phyloP scores from a whole-genome alignment of 1,284 basidiomycete species.

The Marasmius tenuissimus region DNA sequence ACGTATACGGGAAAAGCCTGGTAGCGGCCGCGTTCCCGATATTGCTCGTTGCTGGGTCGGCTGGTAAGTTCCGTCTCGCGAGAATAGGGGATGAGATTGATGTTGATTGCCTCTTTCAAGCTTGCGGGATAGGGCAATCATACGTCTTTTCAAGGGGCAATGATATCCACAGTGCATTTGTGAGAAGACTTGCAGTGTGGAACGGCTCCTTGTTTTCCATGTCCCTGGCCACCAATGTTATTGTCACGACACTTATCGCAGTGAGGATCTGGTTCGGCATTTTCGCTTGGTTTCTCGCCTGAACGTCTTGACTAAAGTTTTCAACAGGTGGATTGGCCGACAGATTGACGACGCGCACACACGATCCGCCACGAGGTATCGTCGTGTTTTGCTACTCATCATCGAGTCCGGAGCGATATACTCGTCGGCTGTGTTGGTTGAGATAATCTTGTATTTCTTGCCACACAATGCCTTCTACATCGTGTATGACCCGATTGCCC shows the following conservation, averaged over 20 bases:
- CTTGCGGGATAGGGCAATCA: constrained; percentile 35
- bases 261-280: constrained; percentile 33
- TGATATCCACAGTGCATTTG: constrained; percentile 33
- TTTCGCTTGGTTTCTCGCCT: neutral
- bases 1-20: constrained; percentile 35
- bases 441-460: constrained; percentile 38
- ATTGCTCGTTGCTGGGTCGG: constrained; percentile 32
- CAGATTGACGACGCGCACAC: constrained; percentile 5
- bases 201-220: constrained; percentile 37
- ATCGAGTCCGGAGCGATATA: constrained; percentile 41
- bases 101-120: constrained; percentile 13
- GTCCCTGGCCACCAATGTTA: constrained; percentile 36
- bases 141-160: constrained; percentile 32
- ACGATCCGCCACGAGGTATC: constrained; percentile 26
- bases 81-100: neutral
- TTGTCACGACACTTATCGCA: constrained; percentile 34
- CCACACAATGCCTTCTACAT: constrained; percentile 39
- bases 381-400: constrained; percentile 31
- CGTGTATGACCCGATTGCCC: constrained; percentile 39
- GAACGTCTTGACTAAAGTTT: neutral
- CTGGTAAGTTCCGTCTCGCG: constrained; percentile 22
- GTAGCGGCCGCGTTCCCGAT: constrained; percentile 30
- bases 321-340: constrained; percentile 23
- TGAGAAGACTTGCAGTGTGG: constrained; percentile 28
- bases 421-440: constrained; percentile 35